Evolutionary conservation across 352 stramenopile species (phyloP), one percentile per base, ranked within the genome.

Genomic region (Pythium periplocum): DNA sequence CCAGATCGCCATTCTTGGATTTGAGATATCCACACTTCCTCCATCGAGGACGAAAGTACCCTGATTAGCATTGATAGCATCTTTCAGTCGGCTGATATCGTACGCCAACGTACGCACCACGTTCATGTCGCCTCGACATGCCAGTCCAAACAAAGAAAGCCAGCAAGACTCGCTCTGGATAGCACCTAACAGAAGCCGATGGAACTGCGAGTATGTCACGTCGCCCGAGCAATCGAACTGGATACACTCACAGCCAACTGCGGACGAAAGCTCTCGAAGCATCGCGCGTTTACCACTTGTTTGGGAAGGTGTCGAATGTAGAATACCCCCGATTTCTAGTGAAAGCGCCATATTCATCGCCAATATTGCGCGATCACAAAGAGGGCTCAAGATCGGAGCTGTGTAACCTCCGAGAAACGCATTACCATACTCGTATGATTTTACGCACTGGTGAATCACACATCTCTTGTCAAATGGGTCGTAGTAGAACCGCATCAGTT

Each of bases 361-460:
- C 2, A 87, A 38, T 12, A 90, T 38, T 2, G 75, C 70, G 32
- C 75, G 75, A 38, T 84, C 77, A 40, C 75, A 85, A 6, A 90
- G 43, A 39, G 79, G 77, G 53, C 68, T 87, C 17, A 90, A 41
- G 3, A 87, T 69, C 10, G 68, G 62, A 47, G 55, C 61, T 3
- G 55, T 38, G 45, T 83, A 78, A 26, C 62, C 64, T 4, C 77
- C 71, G 0, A 86, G 48, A 35, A 84, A 90, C 4, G 73, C 74
- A 38, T 78, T 86, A 11, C 75, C 75, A 53, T 86, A 90, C 47
- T 84, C 71, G 47, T 72, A 84, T 0, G 64, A 75, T 55, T 81
- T 87, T 1, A 86, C 64, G 36, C 67, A 59, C 31, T 90, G 77
- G 32, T 83, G 74, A 34, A 90, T 57, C 6, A 73, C 65, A 37